These are phyloP conservation scores for Tuber brumale DNA, from an alignment of 495 filamentous ascomycete species.

Conservation along the genomic window DNA sequence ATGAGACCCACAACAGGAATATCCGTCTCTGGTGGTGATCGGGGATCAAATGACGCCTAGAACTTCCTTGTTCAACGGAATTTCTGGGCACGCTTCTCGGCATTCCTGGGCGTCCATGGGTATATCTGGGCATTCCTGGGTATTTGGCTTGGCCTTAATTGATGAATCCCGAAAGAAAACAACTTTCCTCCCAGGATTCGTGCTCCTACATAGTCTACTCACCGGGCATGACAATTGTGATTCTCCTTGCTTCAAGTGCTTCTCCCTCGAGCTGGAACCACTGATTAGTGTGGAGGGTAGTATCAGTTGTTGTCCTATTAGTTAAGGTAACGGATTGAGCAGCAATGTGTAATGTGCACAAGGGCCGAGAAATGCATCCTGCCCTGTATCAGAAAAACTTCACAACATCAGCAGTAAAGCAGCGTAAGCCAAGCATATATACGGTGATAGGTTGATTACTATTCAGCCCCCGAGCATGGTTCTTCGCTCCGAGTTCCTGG, in stretches of 20 bases:
- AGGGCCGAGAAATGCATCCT: neutral
- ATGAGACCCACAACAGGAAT: neutral
- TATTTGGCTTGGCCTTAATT: neutral
- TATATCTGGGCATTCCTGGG: constrained; percentile 13
- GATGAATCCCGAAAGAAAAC: neutral
- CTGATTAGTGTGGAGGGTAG: neutral
- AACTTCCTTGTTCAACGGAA: constrained; percentile 6
- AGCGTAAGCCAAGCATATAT: neutral
- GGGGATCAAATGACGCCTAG: constrained; percentile 10
- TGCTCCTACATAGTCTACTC: neutral
- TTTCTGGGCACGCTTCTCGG: constrained; percentile 6
- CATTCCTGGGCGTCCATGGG: constrained; percentile 8
- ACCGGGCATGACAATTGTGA: neutral
- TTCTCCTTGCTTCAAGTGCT: neutral
- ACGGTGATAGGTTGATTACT: neutral
- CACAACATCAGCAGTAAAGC: neutral
- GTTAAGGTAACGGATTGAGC: neutral
- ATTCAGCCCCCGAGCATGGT: neutral
- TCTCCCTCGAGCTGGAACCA: neutral
- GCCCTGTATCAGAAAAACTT: neutral
- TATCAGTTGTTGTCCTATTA: neutral
- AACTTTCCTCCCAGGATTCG: neutral
- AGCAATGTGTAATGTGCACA: neutral
- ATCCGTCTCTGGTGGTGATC: constrained; percentile 5
- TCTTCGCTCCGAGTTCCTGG: neutral